Evolutionary conservation across 352 stramenopile genomes (phyloP), one percentile per base, ranked within the genome.

Genomic region (Phytophthora europaea): DNA sequence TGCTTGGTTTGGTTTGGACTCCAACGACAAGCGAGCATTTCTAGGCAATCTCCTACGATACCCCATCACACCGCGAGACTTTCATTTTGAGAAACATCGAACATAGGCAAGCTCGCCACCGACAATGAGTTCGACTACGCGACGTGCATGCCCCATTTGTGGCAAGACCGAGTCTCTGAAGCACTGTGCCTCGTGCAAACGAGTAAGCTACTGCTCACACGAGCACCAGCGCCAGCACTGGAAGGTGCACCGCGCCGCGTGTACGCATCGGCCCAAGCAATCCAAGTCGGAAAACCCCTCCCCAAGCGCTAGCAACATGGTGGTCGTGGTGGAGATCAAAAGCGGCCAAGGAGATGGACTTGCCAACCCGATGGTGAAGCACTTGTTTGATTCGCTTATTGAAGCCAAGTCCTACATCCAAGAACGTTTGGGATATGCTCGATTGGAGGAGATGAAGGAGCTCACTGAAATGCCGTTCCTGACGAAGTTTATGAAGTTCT

Each of bases 271-370:
- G 16, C 16, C 36, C 18, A n/a, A 22, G 15, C 36, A 43, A 43
- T 43, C 36, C 34, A 22, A n/a, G 36, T 6, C 4, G 38, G 13
- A 15, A 3, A 6, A 9, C 6, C 6, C 13, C 38, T n/a, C 38
- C 8, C 4, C 38, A 16, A n/a, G 38, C 3, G 6, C 43, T 1
- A 51, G 18, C 18, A 10, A 8, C 43, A 22, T 23, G 43, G 43
- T 51, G 16, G n/a, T 51, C 43, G 43, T 51, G 18, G 43, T 51
- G 16, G 18, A 51, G 43, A 51, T 51, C 18, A 51, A 51, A 51
- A 51, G 43, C n/a, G 43, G 43, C 16, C 18, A 23, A 23, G 43
- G 43, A 51, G 43, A 51, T 51, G 43, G 43, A 12, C 18, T 51
- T 10, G 8, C 43, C 43, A 51, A 51, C 43, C 43, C 43, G 16